A percentile compares a stretch with the other conserved stretches of the same genome.
Evolutionary conservation across 768 basidiomycete genomes (phyloP).

Genomic region (Termitomyces sp.): DNA sequence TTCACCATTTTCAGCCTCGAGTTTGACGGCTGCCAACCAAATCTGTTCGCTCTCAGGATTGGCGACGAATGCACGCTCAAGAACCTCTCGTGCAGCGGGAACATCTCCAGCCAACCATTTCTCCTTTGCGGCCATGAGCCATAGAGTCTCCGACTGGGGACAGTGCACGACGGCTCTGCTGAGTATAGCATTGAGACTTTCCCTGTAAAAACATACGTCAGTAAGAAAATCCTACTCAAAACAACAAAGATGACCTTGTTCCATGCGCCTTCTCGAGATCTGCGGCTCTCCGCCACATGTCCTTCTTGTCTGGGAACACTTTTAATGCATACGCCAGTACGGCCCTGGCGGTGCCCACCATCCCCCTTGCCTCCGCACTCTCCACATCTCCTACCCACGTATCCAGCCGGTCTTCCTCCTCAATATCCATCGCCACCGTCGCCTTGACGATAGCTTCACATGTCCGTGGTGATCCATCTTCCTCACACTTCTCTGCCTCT

Average conservation of each 20-base stretch:
- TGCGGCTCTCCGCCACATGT: conserved; percentile 89
- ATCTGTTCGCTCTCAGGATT: conserved; percentile 97
- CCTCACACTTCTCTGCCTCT: conserved; percentile 91
- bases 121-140: conserved; percentile 99
- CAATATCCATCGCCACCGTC: conserved; percentile 88
- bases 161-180: conserved; percentile 83
- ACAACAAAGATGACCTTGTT: conserved; percentile 45
- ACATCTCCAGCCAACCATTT: conserved; percentile 92
- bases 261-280: conserved; percentile 93
- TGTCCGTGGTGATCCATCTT: conserved; percentile 79
- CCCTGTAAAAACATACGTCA: conserved; percentile 34
- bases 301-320: conserved; percentile 82
- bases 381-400: conserved; percentile 94
- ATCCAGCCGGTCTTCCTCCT: conserved; percentile 89
- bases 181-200: conserved; percentile 80
- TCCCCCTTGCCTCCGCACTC: conserved; percentile 67
- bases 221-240: not conserved
- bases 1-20: conserved; percentile 95
- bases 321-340: conserved; percentile 88
- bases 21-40: conserved; percentile 96
- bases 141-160: conserved; percentile 93
- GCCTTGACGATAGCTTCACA: conserved; percentile 96
- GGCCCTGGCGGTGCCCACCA: conserved; percentile 80
- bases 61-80: conserved; percentile 87
- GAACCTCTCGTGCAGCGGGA: conserved; percentile 82